Base-by-base conservation (phyloP, 2,329 filamentous ascomycete genomes). In the Nannizziopsis barbatae region DNA sequence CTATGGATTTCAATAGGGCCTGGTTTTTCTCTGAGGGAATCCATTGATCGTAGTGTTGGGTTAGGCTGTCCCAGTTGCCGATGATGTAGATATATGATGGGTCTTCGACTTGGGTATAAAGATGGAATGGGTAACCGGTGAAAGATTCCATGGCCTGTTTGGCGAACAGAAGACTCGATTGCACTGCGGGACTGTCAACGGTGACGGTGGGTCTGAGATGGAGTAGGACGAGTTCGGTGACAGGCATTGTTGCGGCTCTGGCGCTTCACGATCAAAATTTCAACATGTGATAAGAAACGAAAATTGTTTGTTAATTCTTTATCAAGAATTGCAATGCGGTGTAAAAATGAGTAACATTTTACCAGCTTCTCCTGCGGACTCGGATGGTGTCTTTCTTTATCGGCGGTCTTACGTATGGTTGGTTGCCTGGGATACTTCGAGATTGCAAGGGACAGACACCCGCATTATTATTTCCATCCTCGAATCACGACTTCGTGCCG, bases 211-310 rank as follows among this genome's bases (percentile, higher is more conserved):
- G 52, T 11, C 58, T 59, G 27, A 72, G 57, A 15, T 59, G 65
- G 5, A 73, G 61, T 32, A 69, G 64, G 2, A 70, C 71, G 35
- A 74, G 53, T 55, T 74, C 70, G n/a, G 70, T 72, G 45, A 70
- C 58, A 12, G 63, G 22, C 65, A 70, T 70, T 30, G 10, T 48
- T 42, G 14, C 42, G 11, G 17, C 11, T 12, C 33, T 46, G n/a
- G 18, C 12, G 36, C 22, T 31, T 31, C 11, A 10, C 5, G 18
- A 5, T 14, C n/a, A 1, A 15, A 22, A 14, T 36, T 18, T 45
- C 15, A 11, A 9, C 31, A 5, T 45, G 33, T 5, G 12, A 36
- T 7, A 7, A 27, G 22, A 27, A 3, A 7, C 22, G 7, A 27
- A 7, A 7, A 4, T 7, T 27, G 22, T 7, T 27, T 3, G 3